A percentile compares a stretch with the other conserved stretches of the same genome.
These are phyloP conservation scores for Madurella mycetomatis DNA, from an alignment of 2,329 filamentous ascomycete species.

Conservation along the genomic window DNA sequence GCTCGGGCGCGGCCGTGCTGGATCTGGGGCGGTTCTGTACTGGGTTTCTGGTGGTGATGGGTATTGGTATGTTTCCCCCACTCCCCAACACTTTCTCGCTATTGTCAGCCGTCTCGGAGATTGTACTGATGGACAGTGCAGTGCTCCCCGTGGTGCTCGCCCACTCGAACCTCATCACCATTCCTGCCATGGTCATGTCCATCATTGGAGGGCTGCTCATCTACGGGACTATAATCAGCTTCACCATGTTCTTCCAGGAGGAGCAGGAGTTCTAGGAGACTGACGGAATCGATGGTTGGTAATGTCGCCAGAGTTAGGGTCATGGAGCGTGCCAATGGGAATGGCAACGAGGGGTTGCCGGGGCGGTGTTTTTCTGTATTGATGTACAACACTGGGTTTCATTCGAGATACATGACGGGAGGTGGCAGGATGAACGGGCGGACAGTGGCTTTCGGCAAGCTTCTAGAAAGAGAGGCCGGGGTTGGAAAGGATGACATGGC, in stretches of 20 bases:
- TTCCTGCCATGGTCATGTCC: constrained; percentile 91
- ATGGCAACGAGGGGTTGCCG: neutral
- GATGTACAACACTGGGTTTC: constrained; percentile 11
- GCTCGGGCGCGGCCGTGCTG: constrained; percentile 74
- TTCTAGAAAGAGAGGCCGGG: neutral
- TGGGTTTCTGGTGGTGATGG: constrained; percentile 95
- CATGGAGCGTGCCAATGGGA: neutral
- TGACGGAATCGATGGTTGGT: neutral
- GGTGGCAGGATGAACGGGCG: neutral
- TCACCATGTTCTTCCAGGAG: constrained; percentile 97
- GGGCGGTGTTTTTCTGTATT: constrained; percentile 5
- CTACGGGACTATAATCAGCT: constrained; percentile 97
- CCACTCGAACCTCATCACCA: constrained; percentile 75
- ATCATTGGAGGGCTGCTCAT: constrained; percentile 89
- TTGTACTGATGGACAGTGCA: constrained; percentile 35
- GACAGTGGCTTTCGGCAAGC: neutral
- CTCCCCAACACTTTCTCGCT: neutral
- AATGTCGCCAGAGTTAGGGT: neutral
- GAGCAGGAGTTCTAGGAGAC: constrained; percentile 78
- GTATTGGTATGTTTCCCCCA: constrained; percentile 68
- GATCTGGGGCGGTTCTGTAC: constrained; percentile 93
- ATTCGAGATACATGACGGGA: neutral
- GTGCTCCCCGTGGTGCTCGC: constrained; percentile 85
- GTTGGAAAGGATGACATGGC: neutral
- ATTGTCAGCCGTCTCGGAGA: constrained; percentile 18